Evolutionary conservation across 768 basidiomycete species (phyloP).

Genomic region (Boletus bicolor): DNA sequence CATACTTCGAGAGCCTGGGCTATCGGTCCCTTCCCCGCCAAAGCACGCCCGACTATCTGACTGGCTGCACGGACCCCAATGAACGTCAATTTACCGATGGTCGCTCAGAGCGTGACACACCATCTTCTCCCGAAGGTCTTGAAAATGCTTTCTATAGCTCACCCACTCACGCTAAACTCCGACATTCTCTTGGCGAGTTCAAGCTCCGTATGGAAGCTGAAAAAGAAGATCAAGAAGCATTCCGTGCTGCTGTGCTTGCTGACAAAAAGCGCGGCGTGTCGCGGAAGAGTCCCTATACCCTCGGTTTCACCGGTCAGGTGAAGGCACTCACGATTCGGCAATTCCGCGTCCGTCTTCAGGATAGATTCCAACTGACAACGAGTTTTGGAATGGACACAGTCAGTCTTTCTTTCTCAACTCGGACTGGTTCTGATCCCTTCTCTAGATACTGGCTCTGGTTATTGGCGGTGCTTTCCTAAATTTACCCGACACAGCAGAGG

Average conservation of each 20-base stretch:
- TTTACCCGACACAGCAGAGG: constrained; percentile 66
- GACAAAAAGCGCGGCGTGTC: constrained; percentile 80
- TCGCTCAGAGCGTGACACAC: constrained; percentile 54
- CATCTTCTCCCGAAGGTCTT: constrained; percentile 60
- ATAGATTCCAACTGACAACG: constrained; percentile 73
- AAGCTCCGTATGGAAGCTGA: constrained; percentile 55
- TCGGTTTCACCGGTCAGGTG: constrained; percentile 74
- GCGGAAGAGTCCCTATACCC: constrained; percentile 77
- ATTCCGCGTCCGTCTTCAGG: constrained; percentile 71
- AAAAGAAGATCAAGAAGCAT: constrained; percentile 67
- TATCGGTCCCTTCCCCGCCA: constrained; percentile 76
- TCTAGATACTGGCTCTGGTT: constrained; percentile 41
- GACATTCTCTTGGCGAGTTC: constrained; percentile 52
- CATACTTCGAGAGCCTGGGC: constrained; percentile 75
- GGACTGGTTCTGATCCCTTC: background rate
- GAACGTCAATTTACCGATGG: constrained; percentile 78
- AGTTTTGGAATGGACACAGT: constrained; percentile 62
- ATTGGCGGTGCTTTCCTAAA: constrained; percentile 75
- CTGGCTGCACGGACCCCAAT: constrained; percentile 79
- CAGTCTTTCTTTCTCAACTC: constrained; percentile 23
- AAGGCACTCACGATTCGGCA: constrained; percentile 66
- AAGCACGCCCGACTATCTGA: constrained; percentile 83
- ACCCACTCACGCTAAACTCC: constrained; percentile 40
- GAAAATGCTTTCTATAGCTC: constrained; percentile 61
- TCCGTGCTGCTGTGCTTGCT: constrained; percentile 68